Percentiles rank a stretch among this genome's conserved stretches.
Conservation (phyloP, 176 grass and related monocot genomes). For the Carex littledalei region DNA sequence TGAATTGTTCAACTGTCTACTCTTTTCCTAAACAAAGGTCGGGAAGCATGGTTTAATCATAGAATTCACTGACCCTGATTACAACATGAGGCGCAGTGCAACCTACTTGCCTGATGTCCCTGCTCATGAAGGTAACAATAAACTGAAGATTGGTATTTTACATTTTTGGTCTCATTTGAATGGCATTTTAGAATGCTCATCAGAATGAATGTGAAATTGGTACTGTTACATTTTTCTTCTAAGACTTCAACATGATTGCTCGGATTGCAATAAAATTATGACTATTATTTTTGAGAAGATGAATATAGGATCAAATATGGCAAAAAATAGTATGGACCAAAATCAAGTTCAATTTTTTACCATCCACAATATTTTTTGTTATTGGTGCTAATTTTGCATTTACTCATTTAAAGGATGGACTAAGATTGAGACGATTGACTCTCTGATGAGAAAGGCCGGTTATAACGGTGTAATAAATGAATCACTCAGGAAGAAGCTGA, state of each 20-base stretch:
- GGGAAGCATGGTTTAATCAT: conserved; percentile 97
- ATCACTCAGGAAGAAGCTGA: conserved; percentile 65
- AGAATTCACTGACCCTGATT: conserved; percentile 88
- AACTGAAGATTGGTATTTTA: background rate
- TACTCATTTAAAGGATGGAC: conserved; percentile 65
- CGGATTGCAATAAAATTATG: background rate
- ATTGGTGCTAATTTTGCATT: background rate
- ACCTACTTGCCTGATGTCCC: conserved; percentile 98
- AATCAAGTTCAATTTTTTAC: background rate
- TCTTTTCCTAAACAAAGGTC: conserved; percentile 41
- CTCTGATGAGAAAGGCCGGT: conserved; percentile 90
- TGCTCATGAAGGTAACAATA: conserved; percentile 76
- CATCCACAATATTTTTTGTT: background rate
- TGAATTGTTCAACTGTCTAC: background rate
- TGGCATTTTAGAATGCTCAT: background rate
- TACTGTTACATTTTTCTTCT: background rate
- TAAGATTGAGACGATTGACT: conserved; percentile 74
- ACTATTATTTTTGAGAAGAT: background rate
- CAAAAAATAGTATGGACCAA: background rate
- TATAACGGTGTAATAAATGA: conserved; percentile 71
- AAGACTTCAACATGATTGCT: background rate
- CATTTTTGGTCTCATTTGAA: background rate
- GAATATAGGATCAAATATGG: background rate
- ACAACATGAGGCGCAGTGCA: conserved; percentile 61
- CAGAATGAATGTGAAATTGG: background rate